Base-by-base conservation (phyloP, 257 asterid genomes). In the Cruciata laevipes region DNA sequence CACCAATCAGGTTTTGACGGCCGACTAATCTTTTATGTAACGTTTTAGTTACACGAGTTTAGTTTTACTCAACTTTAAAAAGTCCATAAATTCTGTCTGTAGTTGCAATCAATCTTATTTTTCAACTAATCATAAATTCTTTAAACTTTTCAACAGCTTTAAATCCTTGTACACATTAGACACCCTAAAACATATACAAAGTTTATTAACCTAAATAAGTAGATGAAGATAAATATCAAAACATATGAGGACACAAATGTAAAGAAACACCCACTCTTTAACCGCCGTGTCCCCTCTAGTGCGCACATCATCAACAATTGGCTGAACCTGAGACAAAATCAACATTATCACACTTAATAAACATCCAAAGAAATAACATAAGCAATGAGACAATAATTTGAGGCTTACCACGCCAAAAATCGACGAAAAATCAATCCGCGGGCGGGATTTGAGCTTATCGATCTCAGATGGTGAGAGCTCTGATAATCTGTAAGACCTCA, bases 261-360 rank as follows among this genome's bases (percentile, higher is more conserved):
- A 67, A 66, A 65, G 72, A 77, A 79, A 80, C 73, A 81, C 97
- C 68, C 73, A 93, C 97, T 93, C 99, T 79, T 86, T 88, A 71
- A 93, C 92, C 65, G 99, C 97, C 14, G 84, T 84, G 82, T 93
- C 96, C 31, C 99, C 99, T 83, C 90, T 80, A 61, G 70, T 79
- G 71, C 95, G 85, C 2, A 93, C 83, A 65, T 88, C 96, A 63
- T 93, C 96, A 69, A 93, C 95, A 79, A 93, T 93, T 68, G 97
- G 99, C 56, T 93, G 95, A 78, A 93, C 99, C 99, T 90, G 82
- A 79, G 42, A 67, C 35, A 63, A 27, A 25, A 63, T 42, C 20
- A 62, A 58, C 20, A 71, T 16, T 61, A 23, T 68, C 16, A 67
- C 79, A 73, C 31, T 63, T 4, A 23, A 73, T 7, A 47, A 13